Conservation (phyloP, 148 eudicot genomes). For the Chenopodium berlandieri region DNA sequence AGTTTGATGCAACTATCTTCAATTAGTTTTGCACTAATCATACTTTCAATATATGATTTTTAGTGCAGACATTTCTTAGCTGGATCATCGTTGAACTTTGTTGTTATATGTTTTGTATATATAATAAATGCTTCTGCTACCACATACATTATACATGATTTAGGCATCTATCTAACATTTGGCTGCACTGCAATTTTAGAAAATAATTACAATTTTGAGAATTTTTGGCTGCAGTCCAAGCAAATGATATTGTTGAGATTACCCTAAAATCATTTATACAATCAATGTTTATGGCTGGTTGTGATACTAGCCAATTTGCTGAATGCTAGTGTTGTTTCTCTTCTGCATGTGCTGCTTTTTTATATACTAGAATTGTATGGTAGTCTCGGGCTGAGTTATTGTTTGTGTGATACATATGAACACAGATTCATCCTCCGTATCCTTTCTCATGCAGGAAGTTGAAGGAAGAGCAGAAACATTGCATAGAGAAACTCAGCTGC, state of each 20-base stretch:
- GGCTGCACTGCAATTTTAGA: background rate
- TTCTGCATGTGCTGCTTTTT: background rate
- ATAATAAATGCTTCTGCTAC: background rate
- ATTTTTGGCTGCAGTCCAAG: background rate
- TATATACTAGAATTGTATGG: background rate
- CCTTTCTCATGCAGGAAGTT: constrained; percentile 50
- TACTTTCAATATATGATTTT: too few species aligned
- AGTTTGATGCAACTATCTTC: background rate
- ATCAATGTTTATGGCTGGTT: background rate
- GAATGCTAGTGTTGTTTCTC: background rate
- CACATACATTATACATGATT: background rate
- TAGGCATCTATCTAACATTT: background rate
- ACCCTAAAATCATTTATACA: background rate
- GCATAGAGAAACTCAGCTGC: constrained; percentile 76
- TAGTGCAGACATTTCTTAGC: background rate
- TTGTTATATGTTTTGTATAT: background rate
- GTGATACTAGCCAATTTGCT: background rate
- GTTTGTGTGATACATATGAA: background rate
- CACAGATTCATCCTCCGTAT: background rate
- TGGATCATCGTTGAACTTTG: background rate
- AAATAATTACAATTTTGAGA: background rate
- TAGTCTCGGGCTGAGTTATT: background rate
- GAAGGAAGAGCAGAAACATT: constrained; percentile 75
- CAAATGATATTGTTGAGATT: background rate
- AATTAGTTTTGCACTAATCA: background rate